Base-by-base conservation (phyloP, 225 moss, liverwort and hornwort genomes). In the Marchantia polymorpha region DNA sequence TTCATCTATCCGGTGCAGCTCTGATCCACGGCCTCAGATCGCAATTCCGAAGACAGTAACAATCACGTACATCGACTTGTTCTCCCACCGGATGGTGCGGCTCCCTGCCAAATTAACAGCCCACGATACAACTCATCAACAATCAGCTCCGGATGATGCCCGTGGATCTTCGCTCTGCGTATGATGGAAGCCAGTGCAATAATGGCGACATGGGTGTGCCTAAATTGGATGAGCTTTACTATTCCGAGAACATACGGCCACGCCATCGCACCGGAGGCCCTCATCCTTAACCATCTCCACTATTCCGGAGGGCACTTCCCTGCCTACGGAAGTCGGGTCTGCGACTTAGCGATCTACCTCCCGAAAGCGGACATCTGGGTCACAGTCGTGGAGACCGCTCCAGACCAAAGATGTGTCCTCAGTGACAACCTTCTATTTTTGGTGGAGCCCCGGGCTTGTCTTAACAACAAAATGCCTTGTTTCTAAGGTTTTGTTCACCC, bases 41-140 rank as follows among this genome's bases (percentile, higher is more conserved):
- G 90, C 82, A 51, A 87, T 86, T 12, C 93, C 93, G 80, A 92
- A 96, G 12, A 96, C 85, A 29, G 91, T 96, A 30, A 96, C 96
- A 59, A 93, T 87, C 19, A 92, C 85, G 70, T 91, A 96, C 96
- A 96, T 93, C 4, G 96, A 91, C 69, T 96, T 96, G 26, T 96
- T 93, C 69, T 96, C 95, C 92, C 92, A 96, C 46, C 90, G 75
- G 27, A 96, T 88, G 0, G 93, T 96, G 23, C 89, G 85, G 59
- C 90, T 93, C 71, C 93, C 92, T 94, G 77, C 69, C 52, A 53
- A 25, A 73, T 69, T 66, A 66, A 66, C 65, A 66, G 65, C 65
- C 65, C 65, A 67, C 30, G 11, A 31, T 67, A 67, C 67, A 63
- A 7, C 27, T 58, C 69, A 48, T 26, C 17, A 73, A 50, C 49